These are phyloP conservation scores for Saitozyma sp. DNA, from an alignment of 768 basidiomycete genomes.

Conservation along the genomic window DNA sequence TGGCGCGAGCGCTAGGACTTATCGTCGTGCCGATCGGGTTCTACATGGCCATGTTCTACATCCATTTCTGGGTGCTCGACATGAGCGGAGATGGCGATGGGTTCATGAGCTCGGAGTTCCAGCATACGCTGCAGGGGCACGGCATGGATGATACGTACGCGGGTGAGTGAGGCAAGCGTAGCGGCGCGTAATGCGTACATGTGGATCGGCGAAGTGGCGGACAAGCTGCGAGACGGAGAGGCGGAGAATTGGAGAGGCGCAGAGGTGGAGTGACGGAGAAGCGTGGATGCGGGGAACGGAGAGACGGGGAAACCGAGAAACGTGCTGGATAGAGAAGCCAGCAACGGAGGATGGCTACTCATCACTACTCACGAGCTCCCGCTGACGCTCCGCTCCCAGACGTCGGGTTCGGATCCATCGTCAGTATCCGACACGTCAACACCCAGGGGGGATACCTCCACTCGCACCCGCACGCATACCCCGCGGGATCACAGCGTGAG, in stretches of 20 bases:
- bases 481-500: conserved; percentile 84
- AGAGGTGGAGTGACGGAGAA: too few relatives aligned
- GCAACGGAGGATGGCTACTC: too few relatives aligned
- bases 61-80: conserved; percentile 85
- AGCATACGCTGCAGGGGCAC: conserved; percentile 85
- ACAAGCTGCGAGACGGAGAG: too few relatives aligned
- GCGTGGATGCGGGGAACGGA: too few relatives aligned
- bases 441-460: conserved; percentile 99
- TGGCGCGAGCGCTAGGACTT: conserved; percentile 83
- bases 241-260: too few relatives aligned
- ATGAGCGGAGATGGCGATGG: conserved; percentile 96
- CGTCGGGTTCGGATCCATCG: conserved; percentile 75
- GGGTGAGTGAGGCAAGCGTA: conserved; percentile 57
- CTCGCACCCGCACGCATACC: conserved; percentile 87
- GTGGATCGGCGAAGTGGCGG: too few relatives aligned
- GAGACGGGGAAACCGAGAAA: too few relatives aligned
- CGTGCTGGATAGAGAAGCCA: too few relatives aligned
- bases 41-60: conserved; percentile 95
- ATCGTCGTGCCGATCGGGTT: conserved; percentile 80
- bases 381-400: conserved; percentile 57
- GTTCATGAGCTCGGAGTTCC: conserved; percentile 99
- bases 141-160: conserved; percentile 92
- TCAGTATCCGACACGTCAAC: conserved; percentile 85
- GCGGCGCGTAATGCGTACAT: background rate
- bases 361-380: background rate